These are phyloP conservation scores for Acorus gramineus DNA, from an alignment of 106 monocot species.

Conservation along the genomic window DNA sequence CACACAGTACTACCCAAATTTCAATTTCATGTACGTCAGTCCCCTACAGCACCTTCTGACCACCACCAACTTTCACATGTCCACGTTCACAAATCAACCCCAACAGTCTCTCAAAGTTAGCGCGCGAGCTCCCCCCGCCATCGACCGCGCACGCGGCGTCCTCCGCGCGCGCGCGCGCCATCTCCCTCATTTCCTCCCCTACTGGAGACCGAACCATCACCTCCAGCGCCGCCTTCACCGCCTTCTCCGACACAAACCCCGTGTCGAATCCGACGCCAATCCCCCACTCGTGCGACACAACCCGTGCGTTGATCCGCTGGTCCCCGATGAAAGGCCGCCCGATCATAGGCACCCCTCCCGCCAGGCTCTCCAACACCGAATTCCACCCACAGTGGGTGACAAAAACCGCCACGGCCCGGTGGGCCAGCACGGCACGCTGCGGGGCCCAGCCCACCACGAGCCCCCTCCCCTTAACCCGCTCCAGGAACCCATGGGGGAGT, in stretches of 20 bases:
- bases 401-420: background rate
- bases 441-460: too few species aligned
- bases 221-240: background rate
- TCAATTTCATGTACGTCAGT: too few species aligned
- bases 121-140: too few species aligned
- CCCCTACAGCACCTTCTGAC: too few species aligned
- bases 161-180: too few species aligned
- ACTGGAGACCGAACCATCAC: background rate
- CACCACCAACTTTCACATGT: too few species aligned
- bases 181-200: slow-evolving; percentile 1
- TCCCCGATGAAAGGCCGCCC: background rate
- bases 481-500: too few species aligned
- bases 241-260: background rate
- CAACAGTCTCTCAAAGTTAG: too few species aligned
- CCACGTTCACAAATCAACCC: too few species aligned
- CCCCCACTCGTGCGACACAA: background rate
- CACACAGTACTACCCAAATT: too few species aligned
- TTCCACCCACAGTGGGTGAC: slow-evolving; percentile 4
- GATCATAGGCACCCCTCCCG: slow-evolving; percentile 3
- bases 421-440: background rate
- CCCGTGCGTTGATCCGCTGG: background rate
- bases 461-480: too few species aligned
- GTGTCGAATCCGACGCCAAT: background rate
- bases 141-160: too few species aligned
- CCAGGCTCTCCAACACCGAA: slow-evolving; percentile 4